Base-by-base conservation (phyloP, 768 basidiomycete species). In the Tylopilus balloui region DNA sequence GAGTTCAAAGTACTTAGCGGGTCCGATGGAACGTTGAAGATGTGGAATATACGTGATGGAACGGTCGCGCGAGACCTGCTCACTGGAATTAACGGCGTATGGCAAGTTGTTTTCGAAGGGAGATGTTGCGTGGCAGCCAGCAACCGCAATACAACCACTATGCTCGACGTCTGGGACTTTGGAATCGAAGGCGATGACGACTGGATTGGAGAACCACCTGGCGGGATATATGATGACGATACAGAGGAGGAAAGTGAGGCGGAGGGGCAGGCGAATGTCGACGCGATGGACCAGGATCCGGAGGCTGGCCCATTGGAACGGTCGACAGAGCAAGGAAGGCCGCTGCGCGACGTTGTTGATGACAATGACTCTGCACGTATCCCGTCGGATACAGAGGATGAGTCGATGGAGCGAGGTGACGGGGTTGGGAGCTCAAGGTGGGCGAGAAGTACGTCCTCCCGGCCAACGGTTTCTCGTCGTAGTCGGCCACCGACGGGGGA, bases 1-100 rank as follows among this genome's bases (percentile, higher is more conserved):
- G 94, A 98, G 65, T 92, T 90, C 75, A 97, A 96, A 65, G 91
- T 98, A 38, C 78, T 99, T 24, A 91, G 88, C 60, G 95, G 95
- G 12, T 90, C 88, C 13, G 96, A 98, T 58, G 96, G 96, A 14
- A 92, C 89, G 50, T 76, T 99, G 58, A 97, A 97, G 76, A 89
- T 98, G 84, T 99, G 96, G 96, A 89, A 97, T 65, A 78, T 95
- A 52, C 73, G 84, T 31, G 89, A 93, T 47, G 96, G 95, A 19
- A 77, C 78, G 1, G 84, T 90, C 32, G 84, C 92, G 12, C 78
- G 92, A 28, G 96, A 97, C 64, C 73, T 99, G 54, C 72, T 97
- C 55, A 90, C 88, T 1, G 88, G 91, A 10, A 90, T 97, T 54
- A 88, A 84, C 15, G 93, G 92, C 12, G 96, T 99, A 20, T 99